Percentiles rank a stretch among this genome's conserved stretches.
Evolutionary conservation across 2,329 filamentous ascomycete species (phyloP).

Genomic region (Xylogone sp.): DNA sequence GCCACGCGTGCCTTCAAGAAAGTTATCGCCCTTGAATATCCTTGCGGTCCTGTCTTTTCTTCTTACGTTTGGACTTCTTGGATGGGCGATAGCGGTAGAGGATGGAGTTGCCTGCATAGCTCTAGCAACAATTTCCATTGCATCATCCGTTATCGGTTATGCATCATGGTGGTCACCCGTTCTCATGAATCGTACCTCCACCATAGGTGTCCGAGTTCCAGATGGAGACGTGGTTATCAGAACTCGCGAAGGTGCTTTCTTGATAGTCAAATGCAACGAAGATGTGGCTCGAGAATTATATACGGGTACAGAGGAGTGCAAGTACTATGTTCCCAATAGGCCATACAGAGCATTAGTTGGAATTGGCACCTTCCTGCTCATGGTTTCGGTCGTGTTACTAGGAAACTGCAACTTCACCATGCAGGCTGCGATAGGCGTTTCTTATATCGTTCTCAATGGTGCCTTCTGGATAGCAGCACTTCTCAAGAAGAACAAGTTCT

Average conservation of each 20-base stretch:
- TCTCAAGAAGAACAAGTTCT: conserved; percentile 42
- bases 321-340: conserved; percentile 44
- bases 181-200: conserved; percentile 47
- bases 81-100: conserved; percentile 35
- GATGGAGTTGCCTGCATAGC: conserved; percentile 51
- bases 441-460: conserved; percentile 57
- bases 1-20: conserved; percentile 44
- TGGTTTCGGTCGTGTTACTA: conserved; percentile 57
- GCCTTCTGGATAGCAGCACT: conserved; percentile 47
- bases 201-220: conserved; percentile 37
- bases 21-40: conserved; percentile 50
- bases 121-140: conserved; percentile 46
- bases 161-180: conserved; percentile 56
- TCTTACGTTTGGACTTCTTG: conserved; percentile 44
- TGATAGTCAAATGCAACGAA: conserved; percentile 54
- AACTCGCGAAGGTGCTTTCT: conserved; percentile 56
- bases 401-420: conserved; percentile 55
- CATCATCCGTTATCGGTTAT: conserved; percentile 50
- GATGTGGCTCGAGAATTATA: conserved; percentile 61
- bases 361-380: conserved; percentile 54
- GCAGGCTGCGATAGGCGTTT: conserved; percentile 53
- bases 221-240: conserved; percentile 57
- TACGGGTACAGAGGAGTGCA: conserved; percentile 55
- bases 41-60: conserved; percentile 48
- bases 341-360: conserved; percentile 53